These are phyloP conservation scores for Triticum timopheevii DNA, from an alignment of 176 grass and related monocot genomes.

Conservation along the genomic window DNA sequence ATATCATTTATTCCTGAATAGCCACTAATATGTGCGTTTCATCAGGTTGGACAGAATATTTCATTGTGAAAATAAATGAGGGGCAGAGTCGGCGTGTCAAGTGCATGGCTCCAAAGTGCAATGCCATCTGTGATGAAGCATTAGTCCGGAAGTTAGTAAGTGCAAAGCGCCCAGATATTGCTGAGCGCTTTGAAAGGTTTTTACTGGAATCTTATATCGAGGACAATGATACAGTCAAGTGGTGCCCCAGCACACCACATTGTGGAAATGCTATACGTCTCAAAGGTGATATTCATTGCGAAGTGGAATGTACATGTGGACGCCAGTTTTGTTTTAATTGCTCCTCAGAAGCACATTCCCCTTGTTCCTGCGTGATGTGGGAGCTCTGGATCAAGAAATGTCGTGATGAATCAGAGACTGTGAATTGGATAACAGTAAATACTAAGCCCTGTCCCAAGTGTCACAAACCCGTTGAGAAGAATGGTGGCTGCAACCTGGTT, in stretches of 20 bases:
- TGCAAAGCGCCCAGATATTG: slow-evolving; percentile 56
- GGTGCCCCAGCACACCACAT: slow-evolving; percentile 84
- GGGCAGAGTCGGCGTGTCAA: slow-evolving; percentile 72
- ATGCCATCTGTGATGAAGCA: slow-evolving; percentile 71
- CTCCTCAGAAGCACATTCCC: slow-evolving; percentile 75
- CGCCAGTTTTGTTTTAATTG: slow-evolving; percentile 90
- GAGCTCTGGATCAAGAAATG: slow-evolving; percentile 85
- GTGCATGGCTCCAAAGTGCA: slow-evolving; percentile 81
- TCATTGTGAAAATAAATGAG: slow-evolving; percentile 88
- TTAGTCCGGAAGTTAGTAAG: slow-evolving; percentile 67
- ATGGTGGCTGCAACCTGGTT: slow-evolving; percentile 85
- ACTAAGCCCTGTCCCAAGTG: slow-evolving; percentile 89
- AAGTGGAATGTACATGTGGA: slow-evolving; percentile 87
- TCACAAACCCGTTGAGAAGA: slow-evolving; percentile 85
- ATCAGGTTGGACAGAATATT: slow-evolving; percentile 82
- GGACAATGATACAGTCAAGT: slow-evolving; percentile 88
- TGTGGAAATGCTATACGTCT: slow-evolving; percentile 89
- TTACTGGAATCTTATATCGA: slow-evolving; percentile 89
- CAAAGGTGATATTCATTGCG: slow-evolving; percentile 74
- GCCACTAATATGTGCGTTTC: slow-evolving; percentile 28
- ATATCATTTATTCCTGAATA: slow-evolving; percentile 6
- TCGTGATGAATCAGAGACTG: slow-evolving; percentile 64
- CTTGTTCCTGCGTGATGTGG: slow-evolving; percentile 85
- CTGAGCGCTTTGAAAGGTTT: slow-evolving; percentile 75
- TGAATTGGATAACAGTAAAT: slow-evolving; percentile 91